Evolutionary conservation across 2,329 filamentous ascomycete species (phyloP), one percentile per base, ranked within the genome.

Genomic region (Ophidiomyces ophidiicola): DNA sequence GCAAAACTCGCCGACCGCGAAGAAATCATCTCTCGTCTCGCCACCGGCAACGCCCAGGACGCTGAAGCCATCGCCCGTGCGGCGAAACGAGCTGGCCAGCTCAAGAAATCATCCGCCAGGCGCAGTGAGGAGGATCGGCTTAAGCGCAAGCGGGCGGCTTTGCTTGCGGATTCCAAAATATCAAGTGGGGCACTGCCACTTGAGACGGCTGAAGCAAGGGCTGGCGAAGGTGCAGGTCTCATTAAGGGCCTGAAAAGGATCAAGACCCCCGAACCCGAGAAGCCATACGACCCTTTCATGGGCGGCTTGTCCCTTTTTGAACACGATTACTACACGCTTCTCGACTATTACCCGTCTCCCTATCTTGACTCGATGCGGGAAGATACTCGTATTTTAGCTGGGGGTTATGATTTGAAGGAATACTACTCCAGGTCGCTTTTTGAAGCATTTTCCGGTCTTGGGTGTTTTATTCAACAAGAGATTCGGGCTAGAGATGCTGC

Each of bases 401-500:
- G 86, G 21, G 92, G 90, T 0, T 96, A 92, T 61, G 78, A 80
- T 51, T 67, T 88, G 30, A 68, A 73, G 23, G 86, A 94, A 55
- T 96, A 90, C 55, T 83, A 85, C 52, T 70, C 77, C 5, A 71
- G 87, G 17, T 79, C 83, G 17, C 65, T 98, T 55, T 82, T 84
- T 44, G 87, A 94, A 55, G 86, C 88, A 0, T 96, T 94, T 61
- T 77, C 83, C 0, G 90, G 92, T 0, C 60, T 98, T 44, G 85
- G 82, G 0, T 82, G 93, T 29, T 92, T 93, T 50, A 68, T 98
- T 29, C 80, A 74, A 24, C 85, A 94, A 32, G 87, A 93, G 54
- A 52, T 66, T 12, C 40, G 57, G 1, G 48, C 54, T 25, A 50
- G 58, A 29, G 53, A 59, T 28, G 47, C 46, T 25, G 33, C 44